Evolutionary conservation across 768 basidiomycete genomes (phyloP).

Genomic region (Boletus pseudopeckii): DNA sequence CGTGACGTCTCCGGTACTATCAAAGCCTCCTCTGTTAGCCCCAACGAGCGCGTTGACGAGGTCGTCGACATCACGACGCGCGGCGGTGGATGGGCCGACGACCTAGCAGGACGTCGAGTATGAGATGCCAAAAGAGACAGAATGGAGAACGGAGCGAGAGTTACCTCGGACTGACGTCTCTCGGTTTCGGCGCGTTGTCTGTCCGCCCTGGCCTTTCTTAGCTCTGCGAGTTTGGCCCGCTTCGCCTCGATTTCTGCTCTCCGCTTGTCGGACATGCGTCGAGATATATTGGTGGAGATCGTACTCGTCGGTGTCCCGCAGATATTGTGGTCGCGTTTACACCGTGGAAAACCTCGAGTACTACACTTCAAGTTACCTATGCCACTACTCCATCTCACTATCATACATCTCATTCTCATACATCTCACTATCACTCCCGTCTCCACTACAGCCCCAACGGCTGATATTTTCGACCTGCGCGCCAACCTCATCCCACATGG

Average conservation of each 20-base stretch:
- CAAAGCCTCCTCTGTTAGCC: constrained; percentile 44
- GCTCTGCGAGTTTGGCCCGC: constrained; percentile 78
- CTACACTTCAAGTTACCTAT: too few relatives aligned
- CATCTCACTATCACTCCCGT: background rate
- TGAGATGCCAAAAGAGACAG: background rate
- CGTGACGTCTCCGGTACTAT: constrained; percentile 58
- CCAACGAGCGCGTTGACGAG: constrained; percentile 58
- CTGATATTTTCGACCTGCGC: background rate
- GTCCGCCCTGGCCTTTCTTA: constrained; percentile 74
- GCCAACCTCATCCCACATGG: too few relatives aligned
- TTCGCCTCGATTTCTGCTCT: constrained; percentile 91
- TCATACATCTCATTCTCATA: too few relatives aligned
- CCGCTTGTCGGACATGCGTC: constrained; percentile 60
- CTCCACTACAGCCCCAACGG: background rate
- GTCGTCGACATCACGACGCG: constrained; percentile 64
- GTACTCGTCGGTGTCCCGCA: background rate
- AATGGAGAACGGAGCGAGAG: background rate
- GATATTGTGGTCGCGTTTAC: background rate
- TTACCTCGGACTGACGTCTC: constrained; percentile 28
- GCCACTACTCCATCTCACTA: too few relatives aligned
- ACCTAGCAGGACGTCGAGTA: constrained; percentile 24
- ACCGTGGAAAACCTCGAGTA: constrained; percentile 17
- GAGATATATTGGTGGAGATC: background rate
- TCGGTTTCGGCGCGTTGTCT: constrained; percentile 56
- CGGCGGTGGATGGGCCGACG: constrained; percentile 38